Evolutionary conservation across 345 rosid genomes (phyloP).

Genomic region (Camelina sativa): DNA sequence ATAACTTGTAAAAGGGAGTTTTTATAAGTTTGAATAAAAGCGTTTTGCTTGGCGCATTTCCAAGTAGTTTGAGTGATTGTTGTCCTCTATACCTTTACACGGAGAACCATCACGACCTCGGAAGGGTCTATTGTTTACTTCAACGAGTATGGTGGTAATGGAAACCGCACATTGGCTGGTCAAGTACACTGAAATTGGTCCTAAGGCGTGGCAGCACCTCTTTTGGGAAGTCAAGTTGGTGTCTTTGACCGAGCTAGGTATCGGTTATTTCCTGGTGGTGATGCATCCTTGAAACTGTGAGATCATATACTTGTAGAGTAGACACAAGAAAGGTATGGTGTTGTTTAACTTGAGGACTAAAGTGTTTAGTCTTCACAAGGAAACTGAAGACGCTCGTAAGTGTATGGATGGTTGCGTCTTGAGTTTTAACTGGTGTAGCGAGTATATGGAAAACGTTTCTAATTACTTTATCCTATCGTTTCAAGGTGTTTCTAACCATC

Average conservation of each 20-base stretch:
- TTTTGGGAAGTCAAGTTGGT: conserved; percentile 12
- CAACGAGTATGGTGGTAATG: conserved; percentile 6
- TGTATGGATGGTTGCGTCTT: conserved; percentile 33
- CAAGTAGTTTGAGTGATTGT: too few relatives aligned
- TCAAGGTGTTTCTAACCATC: not conserved
- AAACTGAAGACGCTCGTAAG: not conserved
- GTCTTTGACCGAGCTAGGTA: not conserved
- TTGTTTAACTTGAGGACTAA: conserved; percentile 34
- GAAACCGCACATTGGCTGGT: not conserved
- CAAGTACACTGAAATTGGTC: conserved; percentile 1
- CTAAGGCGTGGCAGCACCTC: conserved; percentile 31
- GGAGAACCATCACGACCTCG: conserved; percentile 16
- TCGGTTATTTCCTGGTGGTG: conserved; percentile 5
- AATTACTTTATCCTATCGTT: not conserved
- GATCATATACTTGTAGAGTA: conserved; percentile 36
- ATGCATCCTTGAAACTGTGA: conserved; percentile 14
- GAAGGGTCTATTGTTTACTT: conserved; percentile 32
- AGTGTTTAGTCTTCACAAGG: conserved; percentile 17
- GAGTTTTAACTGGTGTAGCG: conserved; percentile 19
- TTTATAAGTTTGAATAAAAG: too few relatives aligned
- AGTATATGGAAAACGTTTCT: conserved; percentile 4
- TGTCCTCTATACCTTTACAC: too few relatives aligned
- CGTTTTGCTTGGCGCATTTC: too few relatives aligned
- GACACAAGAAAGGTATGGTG: not conserved
- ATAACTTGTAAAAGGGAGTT: too few relatives aligned